Percentiles rank a stretch among this genome's conserved stretches.
phyloP scores from a whole-genome alignment of 306 rosid species.

The Arachis hypogaea region DNA sequence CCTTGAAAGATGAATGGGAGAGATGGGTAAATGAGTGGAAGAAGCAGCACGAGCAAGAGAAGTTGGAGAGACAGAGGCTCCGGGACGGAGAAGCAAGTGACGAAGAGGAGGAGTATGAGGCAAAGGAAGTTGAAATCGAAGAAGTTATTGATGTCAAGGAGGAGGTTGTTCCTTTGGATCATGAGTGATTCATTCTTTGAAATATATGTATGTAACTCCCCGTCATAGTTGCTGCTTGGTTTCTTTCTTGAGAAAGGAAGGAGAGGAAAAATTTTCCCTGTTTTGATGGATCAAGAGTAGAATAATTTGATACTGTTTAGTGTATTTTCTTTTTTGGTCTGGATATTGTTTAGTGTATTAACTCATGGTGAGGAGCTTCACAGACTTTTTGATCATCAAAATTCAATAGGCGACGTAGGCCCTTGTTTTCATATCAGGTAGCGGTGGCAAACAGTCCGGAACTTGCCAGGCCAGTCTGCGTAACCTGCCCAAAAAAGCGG shows the following conservation, averaged over 20 bases:
- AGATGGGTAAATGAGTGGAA: slow-evolving; percentile 82
- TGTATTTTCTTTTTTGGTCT: too few relatives aligned
- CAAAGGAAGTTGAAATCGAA: slow-evolving; percentile 75
- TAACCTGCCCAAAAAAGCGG: too few relatives aligned
- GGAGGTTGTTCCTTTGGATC: slow-evolving; percentile 56
- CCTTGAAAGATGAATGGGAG: slow-evolving; percentile 88
- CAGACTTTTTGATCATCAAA: too few relatives aligned
- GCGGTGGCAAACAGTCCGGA: too few relatives aligned
- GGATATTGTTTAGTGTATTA: too few relatives aligned
- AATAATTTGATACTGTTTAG: too few relatives aligned
- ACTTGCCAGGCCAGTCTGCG: too few relatives aligned
- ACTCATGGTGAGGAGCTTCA: too few relatives aligned
- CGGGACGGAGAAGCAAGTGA: slow-evolving; percentile 93
- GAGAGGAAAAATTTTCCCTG: not conserved
- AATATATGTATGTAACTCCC: not conserved
- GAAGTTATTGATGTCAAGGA: slow-evolving; percentile 53
- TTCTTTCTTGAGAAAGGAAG: not conserved
- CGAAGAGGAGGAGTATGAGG: slow-evolving; percentile 87
- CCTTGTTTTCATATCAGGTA: too few relatives aligned
- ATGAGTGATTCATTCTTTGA: not conserved
- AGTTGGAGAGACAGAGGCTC: slow-evolving; percentile 52
- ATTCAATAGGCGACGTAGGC: too few relatives aligned
- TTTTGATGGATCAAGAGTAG: too few relatives aligned
- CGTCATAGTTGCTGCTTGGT: not conserved
- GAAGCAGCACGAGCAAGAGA: slow-evolving; percentile 60